Percentiles rank a stretch among this genome's conserved stretches.
phyloP scores from a whole-genome alignment of 352 stramenopile genomes.

The Phytophthora parvispora region DNA sequence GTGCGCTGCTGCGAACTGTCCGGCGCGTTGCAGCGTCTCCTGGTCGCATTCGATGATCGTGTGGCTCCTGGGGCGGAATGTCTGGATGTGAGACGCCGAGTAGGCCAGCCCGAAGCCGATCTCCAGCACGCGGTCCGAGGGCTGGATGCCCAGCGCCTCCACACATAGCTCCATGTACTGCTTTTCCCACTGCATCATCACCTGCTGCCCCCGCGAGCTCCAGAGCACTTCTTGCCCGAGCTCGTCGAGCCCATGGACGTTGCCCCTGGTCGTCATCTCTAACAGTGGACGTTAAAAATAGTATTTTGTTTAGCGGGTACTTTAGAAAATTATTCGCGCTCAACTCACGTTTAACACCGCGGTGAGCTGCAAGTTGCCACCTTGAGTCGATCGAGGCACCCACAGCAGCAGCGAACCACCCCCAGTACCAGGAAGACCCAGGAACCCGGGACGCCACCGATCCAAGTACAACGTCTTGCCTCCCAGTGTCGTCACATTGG shows the following conservation, averaged over 20 bases:
- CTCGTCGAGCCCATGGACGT: constrained; percentile 53
- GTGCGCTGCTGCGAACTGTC: constrained; percentile 53
- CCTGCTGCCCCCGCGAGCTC: constrained; percentile 82
- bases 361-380: constrained; percentile 22
- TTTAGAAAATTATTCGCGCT: too few species aligned
- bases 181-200: constrained; percentile 93
- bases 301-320: too few species aligned
- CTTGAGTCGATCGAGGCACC: constrained; percentile 24
- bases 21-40: constrained; percentile 55
- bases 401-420: constrained; percentile 43
- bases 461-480: constrained; percentile 49
- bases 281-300: too few species aligned
- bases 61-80: constrained; percentile 57
- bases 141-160: constrained; percentile 61
- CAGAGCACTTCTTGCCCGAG: constrained; percentile 57
- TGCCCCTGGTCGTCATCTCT: constrained; percentile 59
- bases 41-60: constrained; percentile 87
- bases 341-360: constrained; percentile 27
- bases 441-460: constrained; percentile 40
- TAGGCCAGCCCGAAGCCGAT: constrained; percentile 91
- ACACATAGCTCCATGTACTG: constrained; percentile 86
- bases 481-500: constrained; percentile 25
- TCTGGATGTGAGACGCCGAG: constrained; percentile 80
- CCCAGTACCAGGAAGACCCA: constrained; percentile 33
- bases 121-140: constrained; percentile 74